A percentile compares a stretch with the other conserved stretches of the same genome.
Evolutionary conservation across 495 filamentous ascomycete species (phyloP).

Genomic region (Aspergillus bertholletiae): DNA sequence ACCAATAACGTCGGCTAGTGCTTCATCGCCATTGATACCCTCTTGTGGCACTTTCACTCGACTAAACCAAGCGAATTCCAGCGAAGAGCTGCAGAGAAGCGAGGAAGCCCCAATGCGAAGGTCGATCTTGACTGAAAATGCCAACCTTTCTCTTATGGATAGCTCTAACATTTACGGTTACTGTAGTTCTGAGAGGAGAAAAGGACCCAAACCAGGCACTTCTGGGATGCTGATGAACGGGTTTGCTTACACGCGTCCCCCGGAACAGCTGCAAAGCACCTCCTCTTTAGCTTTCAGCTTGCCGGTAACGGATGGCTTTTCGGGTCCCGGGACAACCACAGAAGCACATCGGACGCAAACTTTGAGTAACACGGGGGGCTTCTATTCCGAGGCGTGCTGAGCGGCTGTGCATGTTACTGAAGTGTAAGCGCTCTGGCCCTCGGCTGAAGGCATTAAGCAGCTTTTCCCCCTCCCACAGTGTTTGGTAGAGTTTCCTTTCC

Average conservation of each 20-base stretch:
- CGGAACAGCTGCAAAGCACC: background rate
- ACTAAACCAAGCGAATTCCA: conserved; percentile 17
- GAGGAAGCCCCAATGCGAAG: conserved; percentile 13
- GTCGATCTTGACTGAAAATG: conserved; percentile 19
- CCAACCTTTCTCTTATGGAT: conserved; percentile 22
- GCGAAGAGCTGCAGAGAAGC: conserved; percentile 19
- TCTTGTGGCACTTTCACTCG: conserved; percentile 15
- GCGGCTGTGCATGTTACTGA: background rate
- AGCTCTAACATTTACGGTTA: conserved; percentile 34
- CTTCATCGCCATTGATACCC: conserved; percentile 8
- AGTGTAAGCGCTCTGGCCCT: background rate
- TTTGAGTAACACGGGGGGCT: conserved; percentile 23
- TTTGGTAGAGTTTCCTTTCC: background rate
- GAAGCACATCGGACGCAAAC: conserved; percentile 23
- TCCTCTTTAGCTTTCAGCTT: conserved; percentile 1
- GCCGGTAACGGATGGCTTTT: conserved; percentile 15
- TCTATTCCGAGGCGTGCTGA: conserved; percentile 6
- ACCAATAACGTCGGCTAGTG: conserved; percentile 21
- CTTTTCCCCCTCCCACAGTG: background rate
- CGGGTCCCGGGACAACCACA: conserved; percentile 18
- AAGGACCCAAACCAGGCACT: conserved; percentile 12
- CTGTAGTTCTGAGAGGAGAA: conserved; percentile 27
- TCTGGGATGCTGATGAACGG: conserved; percentile 32
- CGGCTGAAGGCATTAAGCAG: background rate
- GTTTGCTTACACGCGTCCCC: conserved; percentile 33